Evolutionary conservation across 352 stramenopile genomes (phyloP).

Genomic region (Phytopythium delawarense): DNA sequence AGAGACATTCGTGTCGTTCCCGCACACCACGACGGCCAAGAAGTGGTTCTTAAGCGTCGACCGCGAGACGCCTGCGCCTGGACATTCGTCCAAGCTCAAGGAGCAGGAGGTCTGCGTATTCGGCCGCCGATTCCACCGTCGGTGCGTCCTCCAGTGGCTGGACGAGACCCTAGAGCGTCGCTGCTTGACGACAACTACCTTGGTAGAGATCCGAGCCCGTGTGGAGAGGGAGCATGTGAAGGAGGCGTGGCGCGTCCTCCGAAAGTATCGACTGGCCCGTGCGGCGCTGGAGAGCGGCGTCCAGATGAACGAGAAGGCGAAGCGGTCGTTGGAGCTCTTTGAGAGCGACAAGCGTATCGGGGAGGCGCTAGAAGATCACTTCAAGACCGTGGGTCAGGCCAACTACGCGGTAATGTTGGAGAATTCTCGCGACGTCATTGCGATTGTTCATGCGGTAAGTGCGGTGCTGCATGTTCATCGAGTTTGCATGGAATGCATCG

Average conservation of each 20-base stretch:
- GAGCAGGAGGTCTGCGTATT: constrained; percentile 41
- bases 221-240: constrained; percentile 63
- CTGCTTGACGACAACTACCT: no score
- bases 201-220: constrained; percentile 28
- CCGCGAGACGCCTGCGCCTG: neutral
- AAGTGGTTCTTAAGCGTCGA: constrained; percentile 70
- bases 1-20: constrained; percentile 66
- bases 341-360: constrained; percentile 63
- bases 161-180: constrained; percentile 2
- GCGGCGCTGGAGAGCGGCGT: constrained; percentile 5
- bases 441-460: neutral
- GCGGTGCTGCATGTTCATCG: neutral
- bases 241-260: constrained; percentile 65
- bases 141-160: constrained; percentile 60
- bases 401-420: neutral
- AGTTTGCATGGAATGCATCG: neutral
- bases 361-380: constrained; percentile 18
- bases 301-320: constrained; percentile 38
- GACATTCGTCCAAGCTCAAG: neutral
- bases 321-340: constrained; percentile 53
- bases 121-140: constrained; percentile 46
- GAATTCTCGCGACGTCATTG: neutral
- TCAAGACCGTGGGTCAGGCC: neutral
- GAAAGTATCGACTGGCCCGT: constrained; percentile 49
- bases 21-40: constrained; percentile 57